Base-by-base conservation (phyloP, 352 stramenopile genomes). In the Blastocystis hominis region DNA sequence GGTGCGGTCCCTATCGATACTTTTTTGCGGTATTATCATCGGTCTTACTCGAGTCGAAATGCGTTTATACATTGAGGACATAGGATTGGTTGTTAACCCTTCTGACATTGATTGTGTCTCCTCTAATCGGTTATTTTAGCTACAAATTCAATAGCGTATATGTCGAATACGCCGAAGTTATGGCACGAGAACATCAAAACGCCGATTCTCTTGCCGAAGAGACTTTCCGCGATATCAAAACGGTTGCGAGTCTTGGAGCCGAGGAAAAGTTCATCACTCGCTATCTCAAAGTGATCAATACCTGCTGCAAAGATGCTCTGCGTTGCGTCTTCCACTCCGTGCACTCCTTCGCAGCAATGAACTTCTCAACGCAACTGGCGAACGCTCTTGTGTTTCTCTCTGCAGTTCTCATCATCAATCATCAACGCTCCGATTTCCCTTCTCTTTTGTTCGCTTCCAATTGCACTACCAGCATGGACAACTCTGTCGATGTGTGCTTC, bases 211-310 rank as follows among this genome's bases (percentile, higher is more conserved):
- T 94, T 24, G 91, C 91, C 1, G 91, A 95, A 63, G 92, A 94
- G 59, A 89, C 91, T 1, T 89, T 94, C 47, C 90, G 91, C 50
- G 94, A 93, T 59, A 91, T 93, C 7, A 91, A 91, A 36, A 94
- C 92, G 0, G 92, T 94, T 40, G 91, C 93, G 89, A 92, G 92
- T 90, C 93, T 94, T 89, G 93, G 93, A 78, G 89, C 92, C 0
- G 91, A 93, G 36, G 63, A 90, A 6, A 89, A 92, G 40, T 93
- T 94, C 63, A 88, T 91, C 15, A 24, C 13, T 64, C 93, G 93
- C 75, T 94, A 94, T 80, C 89, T 92, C 30, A 69, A 56, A 0
- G 91, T 92, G 0, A 68, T 94, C 40, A 59, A 80, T 3, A 64
- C 66, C 72, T 84, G 72, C 50, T 34, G 50, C 30, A n/a, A 46